phyloP scores from a whole-genome alignment of 2,329 filamentous ascomycete species.

The Thielaviopsis euricoi region DNA sequence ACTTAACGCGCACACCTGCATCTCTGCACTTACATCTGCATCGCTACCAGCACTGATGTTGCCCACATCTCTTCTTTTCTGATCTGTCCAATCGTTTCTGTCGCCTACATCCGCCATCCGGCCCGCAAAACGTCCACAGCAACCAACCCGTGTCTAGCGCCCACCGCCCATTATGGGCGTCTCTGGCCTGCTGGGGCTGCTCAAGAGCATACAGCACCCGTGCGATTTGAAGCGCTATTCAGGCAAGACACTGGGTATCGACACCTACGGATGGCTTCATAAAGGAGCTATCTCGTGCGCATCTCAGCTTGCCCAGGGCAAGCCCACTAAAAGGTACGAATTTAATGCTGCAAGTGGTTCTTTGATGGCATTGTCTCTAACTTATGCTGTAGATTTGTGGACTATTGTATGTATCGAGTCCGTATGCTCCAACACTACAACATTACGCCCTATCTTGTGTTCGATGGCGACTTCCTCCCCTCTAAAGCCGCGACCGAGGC shows the following conservation, averaged over 20 bases:
- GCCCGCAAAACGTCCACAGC: background rate
- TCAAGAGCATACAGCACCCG: conserved; percentile 92
- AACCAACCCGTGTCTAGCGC: background rate
- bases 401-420: conserved; percentile 78
- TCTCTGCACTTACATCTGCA: background rate
- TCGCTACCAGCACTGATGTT: background rate
- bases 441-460: conserved; percentile 85
- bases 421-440: conserved; percentile 90
- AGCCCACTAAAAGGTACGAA: conserved; percentile 68
- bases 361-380: background rate
- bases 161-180: conserved; percentile 12
- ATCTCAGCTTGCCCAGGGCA: conserved; percentile 74
- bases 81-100: background rate
- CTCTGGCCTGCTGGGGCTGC: conserved; percentile 52
- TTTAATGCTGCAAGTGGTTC: background rate
- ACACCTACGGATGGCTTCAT: conserved; percentile 97
- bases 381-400: conserved; percentile 51
- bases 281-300: conserved; percentile 82
- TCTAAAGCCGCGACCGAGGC: conserved; percentile 83
- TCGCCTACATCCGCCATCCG: background rate
- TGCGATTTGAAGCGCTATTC: conserved; percentile 72
- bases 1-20: background rate
- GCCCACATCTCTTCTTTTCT: background rate
- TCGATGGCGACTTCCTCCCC: conserved; percentile 87
- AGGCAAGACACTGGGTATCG: conserved; percentile 82